These are phyloP conservation scores for Ophiostoma quercus DNA, from an alignment of 2,329 filamentous ascomycete genomes.

Conservation along the genomic window DNA sequence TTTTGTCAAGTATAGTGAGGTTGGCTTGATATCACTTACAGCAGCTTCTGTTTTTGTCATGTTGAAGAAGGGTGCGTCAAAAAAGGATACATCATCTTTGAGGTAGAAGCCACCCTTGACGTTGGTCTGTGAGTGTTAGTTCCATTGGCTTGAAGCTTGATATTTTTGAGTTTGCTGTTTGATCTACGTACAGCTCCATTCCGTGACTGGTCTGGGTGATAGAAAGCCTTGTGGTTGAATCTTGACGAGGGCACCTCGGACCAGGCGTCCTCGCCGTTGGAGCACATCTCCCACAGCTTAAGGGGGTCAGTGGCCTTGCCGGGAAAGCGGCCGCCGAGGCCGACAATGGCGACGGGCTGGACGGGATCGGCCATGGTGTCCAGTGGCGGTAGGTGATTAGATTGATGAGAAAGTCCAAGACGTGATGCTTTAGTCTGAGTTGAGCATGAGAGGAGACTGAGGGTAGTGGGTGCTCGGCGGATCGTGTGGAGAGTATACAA, in stretches of 20 bases:
- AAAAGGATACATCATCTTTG: slow-evolving; percentile 24
- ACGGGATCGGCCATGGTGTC: slow-evolving; percentile 22
- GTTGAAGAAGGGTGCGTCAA: slow-evolving; percentile 33
- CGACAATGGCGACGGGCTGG: slow-evolving; percentile 37
- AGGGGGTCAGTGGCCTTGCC: slow-evolving; percentile 33
- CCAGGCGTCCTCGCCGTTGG: slow-evolving; percentile 24
- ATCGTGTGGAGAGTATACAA: slow-evolving; percentile 7
- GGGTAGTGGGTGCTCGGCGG: slow-evolving; percentile 1
- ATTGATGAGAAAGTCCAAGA: background rate
- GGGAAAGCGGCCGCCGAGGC: slow-evolving; percentile 37
- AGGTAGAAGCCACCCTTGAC: slow-evolving; percentile 35
- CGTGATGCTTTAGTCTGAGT: background rate
- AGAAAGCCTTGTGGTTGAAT: slow-evolving; percentile 36
- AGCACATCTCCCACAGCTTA: slow-evolving; percentile 34
- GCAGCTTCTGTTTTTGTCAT: slow-evolving; percentile 32
- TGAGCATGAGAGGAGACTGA: background rate
- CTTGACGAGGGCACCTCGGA: slow-evolving; percentile 30
- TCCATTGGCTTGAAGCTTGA: background rate
- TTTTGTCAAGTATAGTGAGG: background rate
- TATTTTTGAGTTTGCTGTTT: background rate
- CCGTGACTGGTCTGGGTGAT: slow-evolving; percentile 28
- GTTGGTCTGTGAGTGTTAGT: slow-evolving; percentile 30
- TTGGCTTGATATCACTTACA: slow-evolving; percentile 21
- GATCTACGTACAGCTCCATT: slow-evolving; percentile 27
- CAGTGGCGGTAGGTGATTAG: background rate